Evolutionary conservation across 2,329 filamentous ascomycete genomes (phyloP), one percentile per base, ranked within the genome.

Genomic region (Balansia obtecta): DNA sequence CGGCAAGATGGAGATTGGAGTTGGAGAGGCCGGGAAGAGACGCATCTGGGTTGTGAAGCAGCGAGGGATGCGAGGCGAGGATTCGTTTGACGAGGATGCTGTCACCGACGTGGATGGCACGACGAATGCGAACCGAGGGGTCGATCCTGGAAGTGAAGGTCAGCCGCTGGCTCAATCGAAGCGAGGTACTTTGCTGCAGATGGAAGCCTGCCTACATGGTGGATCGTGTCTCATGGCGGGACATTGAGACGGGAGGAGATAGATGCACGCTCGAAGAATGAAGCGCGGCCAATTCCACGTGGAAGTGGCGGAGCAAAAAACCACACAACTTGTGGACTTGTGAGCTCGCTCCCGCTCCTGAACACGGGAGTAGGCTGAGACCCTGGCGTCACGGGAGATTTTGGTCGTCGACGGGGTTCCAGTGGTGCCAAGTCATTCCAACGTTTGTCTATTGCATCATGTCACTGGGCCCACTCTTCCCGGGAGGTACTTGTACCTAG

Each of bases 1-100:
- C 85, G 42, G 88, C 86, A 2, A 95, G 76, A 65, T 95, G 88
- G 39, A 95, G 76, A 55, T 82, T 88, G 2, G 88, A 91, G 69
- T 94, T 93, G 64, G 85, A 86, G 57, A 87, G 82, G 46, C 77
- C 79, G 9, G 66, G 61, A 54, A 82, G 75, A 4, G 80, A 78
- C 58, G 79, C 77, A 65, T 95, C 87, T 2, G 88, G 87, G 62
- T 95, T 95, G 61, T 84, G 83, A 30, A 95, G 73, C 55, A 85
- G 78, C 16, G 70, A 63, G 0, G 85, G 85, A 61, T 91, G 82
- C 52, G 82, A 82, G 56, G 75, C 78, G 56, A 94, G 74, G 63
- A 95, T 89, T 63, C 88, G 85, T 57, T 76, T 71, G 58, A 89
- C 84, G 56, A 95, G 83, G 50, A 80, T 71, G 48, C 71, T 67